These are phyloP conservation scores for Chrysanthemum lavandulifolium DNA, from an alignment of 129 eudicot species.

Conservation along the genomic window DNA sequence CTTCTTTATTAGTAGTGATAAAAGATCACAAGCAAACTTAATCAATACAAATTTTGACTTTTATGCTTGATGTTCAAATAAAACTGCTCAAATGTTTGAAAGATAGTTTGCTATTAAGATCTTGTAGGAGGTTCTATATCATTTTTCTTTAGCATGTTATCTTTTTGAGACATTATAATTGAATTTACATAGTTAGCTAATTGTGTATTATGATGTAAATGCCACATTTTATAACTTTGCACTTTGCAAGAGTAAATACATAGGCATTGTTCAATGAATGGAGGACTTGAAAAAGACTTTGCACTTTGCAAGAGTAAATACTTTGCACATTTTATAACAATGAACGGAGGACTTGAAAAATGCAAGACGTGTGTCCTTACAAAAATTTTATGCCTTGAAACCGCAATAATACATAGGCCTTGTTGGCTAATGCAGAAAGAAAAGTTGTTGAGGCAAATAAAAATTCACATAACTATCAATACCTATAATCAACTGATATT, in stretches of 20 bases:
- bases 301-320: not conserved
- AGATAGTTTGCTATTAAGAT: not conserved
- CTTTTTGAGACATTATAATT: not conserved
- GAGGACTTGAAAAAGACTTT: no score
- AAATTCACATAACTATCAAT: not conserved
- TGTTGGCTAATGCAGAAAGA: not conserved
- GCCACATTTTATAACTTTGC: not conserved
- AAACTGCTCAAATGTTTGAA: not conserved
- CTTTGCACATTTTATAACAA: no score
- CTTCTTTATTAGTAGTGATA: no score
- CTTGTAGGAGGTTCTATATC: conserved; percentile 1
- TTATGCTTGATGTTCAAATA: conserved; percentile 15
- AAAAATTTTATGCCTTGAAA: no score
- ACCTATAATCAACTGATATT: not conserved
- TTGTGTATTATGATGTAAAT: no score
- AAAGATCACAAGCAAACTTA: no score
- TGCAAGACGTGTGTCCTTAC: no score
- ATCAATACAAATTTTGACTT: conserved; percentile 14
- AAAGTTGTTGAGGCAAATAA: not conserved
- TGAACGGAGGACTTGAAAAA: no score
- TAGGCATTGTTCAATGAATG: no score
- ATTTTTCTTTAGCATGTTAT: not conserved
- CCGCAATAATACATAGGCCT: no score
- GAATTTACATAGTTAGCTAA: no score
- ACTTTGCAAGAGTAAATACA: not conserved